phyloP scores from a whole-genome alignment of 805 yeast species.

The Candida lessepsii region DNA sequence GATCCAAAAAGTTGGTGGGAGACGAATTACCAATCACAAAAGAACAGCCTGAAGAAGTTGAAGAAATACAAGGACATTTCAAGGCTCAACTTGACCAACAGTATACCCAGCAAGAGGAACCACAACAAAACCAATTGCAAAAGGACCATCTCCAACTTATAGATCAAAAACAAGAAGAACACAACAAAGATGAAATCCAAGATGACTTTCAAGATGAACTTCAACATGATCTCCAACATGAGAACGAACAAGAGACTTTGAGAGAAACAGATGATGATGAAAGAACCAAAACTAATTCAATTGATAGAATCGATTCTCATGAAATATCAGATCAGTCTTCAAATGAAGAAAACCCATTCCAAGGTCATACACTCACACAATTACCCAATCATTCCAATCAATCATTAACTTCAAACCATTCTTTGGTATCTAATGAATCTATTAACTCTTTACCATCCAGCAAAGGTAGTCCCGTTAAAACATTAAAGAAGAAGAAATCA shows the following conservation, averaged over 20 bases:
- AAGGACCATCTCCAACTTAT: too few species aligned
- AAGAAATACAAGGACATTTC: too few species aligned
- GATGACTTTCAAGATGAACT: too few species aligned
- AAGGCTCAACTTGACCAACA: too few species aligned
- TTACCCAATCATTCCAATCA: slow-evolving; percentile 10
- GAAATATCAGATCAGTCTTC: slow-evolving; percentile 17
- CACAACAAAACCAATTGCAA: too few species aligned
- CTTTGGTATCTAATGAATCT: background rate
- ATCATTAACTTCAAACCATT: background rate
- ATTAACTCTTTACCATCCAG: background rate
- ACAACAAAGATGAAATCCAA: too few species aligned
- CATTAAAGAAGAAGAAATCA: slow-evolving; percentile 34
- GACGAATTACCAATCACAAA: too few species aligned
- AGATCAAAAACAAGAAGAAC: too few species aligned
- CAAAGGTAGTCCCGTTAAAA: slow-evolving; percentile 16
- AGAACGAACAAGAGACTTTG: slow-evolving; percentile 6
- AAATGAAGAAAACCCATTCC: slow-evolving; percentile 4
- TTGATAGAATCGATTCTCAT: slow-evolving; percentile 14
- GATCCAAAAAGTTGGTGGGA: too few species aligned
- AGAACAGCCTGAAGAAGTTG: too few species aligned
- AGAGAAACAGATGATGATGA: slow-evolving; percentile 9
- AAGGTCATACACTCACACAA: background rate
- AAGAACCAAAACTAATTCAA: slow-evolving; percentile 2
- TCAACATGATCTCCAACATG: background rate
- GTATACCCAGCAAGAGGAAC: too few species aligned